Conservation (phyloP, 768 basidiomycete genomes). For the Russula virescens region DNA sequence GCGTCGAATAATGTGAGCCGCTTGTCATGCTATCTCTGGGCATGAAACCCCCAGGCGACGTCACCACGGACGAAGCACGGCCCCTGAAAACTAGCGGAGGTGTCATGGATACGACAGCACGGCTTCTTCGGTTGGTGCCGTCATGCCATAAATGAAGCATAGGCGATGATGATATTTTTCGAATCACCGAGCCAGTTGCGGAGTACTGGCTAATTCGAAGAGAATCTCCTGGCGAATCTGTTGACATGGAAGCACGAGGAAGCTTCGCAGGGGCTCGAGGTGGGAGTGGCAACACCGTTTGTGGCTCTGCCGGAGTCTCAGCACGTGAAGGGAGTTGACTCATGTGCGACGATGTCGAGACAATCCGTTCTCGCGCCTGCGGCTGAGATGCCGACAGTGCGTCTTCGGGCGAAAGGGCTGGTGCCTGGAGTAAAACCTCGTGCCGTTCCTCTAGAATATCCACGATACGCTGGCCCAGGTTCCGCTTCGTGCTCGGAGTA, state of each 20-base stretch:
- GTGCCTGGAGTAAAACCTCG: constrained; percentile 1
- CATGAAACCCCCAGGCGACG: not conserved
- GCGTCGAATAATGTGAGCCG: constrained; percentile 22
- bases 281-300: constrained; percentile 61
- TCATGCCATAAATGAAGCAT: constrained; percentile 23
- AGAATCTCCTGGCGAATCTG: constrained; percentile 25
- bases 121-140: constrained; percentile 1
- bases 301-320: constrained; percentile 56
- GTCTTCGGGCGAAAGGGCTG: not conserved
- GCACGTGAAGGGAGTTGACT: constrained; percentile 50
- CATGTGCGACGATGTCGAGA: constrained; percentile 30
- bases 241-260: constrained; percentile 51
- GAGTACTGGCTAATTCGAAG: constrained; percentile 21
- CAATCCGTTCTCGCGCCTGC: not conserved
- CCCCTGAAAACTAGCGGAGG: constrained; percentile 17
- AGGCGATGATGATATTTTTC: constrained; percentile 47
- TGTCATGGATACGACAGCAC: constrained; percentile 23
- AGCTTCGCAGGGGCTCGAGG: constrained; percentile 54
- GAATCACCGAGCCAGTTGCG: constrained; percentile 28
- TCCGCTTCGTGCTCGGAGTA: constrained; percentile 22
- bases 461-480: constrained; percentile 23
- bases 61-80: constrained; percentile 8
- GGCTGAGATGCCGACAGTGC: not conserved
- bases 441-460: constrained; percentile 21
- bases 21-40: constrained; percentile 23